These are phyloP conservation scores for Baudoinia panamericana DNA, from an alignment of 495 filamentous ascomycete species.

Conservation along the genomic window DNA sequence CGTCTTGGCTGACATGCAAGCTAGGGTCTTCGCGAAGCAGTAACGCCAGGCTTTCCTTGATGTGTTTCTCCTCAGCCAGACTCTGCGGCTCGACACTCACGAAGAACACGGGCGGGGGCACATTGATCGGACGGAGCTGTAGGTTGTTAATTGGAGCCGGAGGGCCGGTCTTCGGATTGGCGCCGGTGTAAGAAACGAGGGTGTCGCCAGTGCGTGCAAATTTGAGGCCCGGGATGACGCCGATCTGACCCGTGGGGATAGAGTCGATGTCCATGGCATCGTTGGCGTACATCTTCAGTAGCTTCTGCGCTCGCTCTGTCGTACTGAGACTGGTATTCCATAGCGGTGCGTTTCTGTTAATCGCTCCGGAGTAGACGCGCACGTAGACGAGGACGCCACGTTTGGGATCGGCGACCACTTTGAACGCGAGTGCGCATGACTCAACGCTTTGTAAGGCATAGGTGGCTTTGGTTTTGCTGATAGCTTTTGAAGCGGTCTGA, in stretches of 20 bases:
- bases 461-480: conserved; percentile 27
- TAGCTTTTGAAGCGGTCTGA: conserved; percentile 28
- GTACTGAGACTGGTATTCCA: conserved; percentile 80
- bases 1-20: conserved; percentile 69
- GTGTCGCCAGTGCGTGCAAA: conserved; percentile 88
- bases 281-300: conserved; percentile 85
- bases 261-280: conserved; percentile 72
- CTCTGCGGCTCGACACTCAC: conserved; percentile 80
- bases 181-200: conserved; percentile 56
- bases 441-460: conserved; percentile 44
- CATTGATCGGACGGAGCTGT: conserved; percentile 75
- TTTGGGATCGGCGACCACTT: conserved; percentile 79
- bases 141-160: conserved; percentile 59
- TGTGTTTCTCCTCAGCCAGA: conserved; percentile 58
- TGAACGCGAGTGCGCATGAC: conserved; percentile 83
- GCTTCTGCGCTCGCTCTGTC: conserved; percentile 66
- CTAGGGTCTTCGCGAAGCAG: conserved; percentile 88
- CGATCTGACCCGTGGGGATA: conserved; percentile 79
- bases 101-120: conserved; percentile 92
- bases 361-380: conserved; percentile 73
- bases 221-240: conserved; percentile 87
- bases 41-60: conserved; percentile 60
- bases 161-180: conserved; percentile 44
- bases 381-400: conserved; percentile 86
- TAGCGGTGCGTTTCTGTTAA: conserved; percentile 57